These are phyloP conservation scores for Phylloporus rhodoxanthus DNA, from an alignment of 768 basidiomycete species.

Conservation along the genomic window DNA sequence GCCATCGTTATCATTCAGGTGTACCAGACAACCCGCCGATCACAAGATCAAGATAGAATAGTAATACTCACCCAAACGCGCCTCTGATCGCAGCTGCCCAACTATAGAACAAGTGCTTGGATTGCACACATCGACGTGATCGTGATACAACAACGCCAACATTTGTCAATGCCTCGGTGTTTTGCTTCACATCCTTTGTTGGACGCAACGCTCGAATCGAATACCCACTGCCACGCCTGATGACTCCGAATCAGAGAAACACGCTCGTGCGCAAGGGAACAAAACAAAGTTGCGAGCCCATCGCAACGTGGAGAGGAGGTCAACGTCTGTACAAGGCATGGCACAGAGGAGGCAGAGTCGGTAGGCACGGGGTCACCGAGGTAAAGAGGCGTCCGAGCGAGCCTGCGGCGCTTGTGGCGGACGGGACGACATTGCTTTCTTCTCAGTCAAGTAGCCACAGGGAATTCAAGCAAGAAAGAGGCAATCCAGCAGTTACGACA, in stretches of 20 bases:
- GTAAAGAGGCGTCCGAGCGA: slow-evolving; percentile 57
- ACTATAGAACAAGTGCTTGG: slow-evolving; percentile 38
- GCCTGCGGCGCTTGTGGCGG: slow-evolving; percentile 40
- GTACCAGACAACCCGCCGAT: neutral
- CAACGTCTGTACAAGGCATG: slow-evolving; percentile 36
- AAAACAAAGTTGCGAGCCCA: slow-evolving; percentile 41
- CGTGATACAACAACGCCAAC: too few relatives aligned
- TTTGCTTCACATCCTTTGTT: slow-evolving; percentile 42
- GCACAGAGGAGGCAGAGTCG: slow-evolving; percentile 45
- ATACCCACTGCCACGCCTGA: slow-evolving; percentile 61
- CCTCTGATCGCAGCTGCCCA: slow-evolving; percentile 58
- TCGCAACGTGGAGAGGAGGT: slow-evolving; percentile 43
- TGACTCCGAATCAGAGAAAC: slow-evolving; percentile 39
- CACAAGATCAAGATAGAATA: too few relatives aligned
- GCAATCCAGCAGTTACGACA: slow-evolving; percentile 39
- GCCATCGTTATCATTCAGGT: slow-evolving; percentile 27
- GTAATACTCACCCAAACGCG: slow-evolving; percentile 47
- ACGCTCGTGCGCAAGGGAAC: slow-evolving; percentile 25
- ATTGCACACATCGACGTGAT: slow-evolving; percentile 37
- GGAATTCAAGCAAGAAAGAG: slow-evolving; percentile 48
- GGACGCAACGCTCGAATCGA: slow-evolving; percentile 38
- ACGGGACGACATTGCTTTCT: slow-evolving; percentile 39
- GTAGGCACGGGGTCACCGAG: slow-evolving; percentile 57
- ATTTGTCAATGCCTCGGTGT: slow-evolving; percentile 45
- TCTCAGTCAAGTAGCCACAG: slow-evolving; percentile 56